Evolutionary conservation across 139 green algal species (phyloP).

Genomic region (Volvox africanus): DNA sequence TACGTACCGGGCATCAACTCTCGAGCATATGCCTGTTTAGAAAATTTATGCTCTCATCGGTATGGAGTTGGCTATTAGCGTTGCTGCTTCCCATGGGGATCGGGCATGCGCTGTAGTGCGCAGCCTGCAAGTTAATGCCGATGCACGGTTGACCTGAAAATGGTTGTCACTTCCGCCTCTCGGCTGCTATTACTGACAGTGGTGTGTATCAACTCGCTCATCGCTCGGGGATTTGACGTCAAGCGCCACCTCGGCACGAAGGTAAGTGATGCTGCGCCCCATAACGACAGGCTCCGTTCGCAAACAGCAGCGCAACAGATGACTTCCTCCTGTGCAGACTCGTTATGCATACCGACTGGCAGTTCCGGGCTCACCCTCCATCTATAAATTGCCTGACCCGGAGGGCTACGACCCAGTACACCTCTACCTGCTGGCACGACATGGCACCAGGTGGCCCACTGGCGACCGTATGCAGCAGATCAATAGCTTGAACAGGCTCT

Average conservation of each 20-base stretch:
- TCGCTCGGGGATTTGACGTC: constrained; percentile 20
- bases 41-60: too few relatives aligned
- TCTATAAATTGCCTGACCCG: constrained; percentile 56
- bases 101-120: too few relatives aligned
- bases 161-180: background rate
- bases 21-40: too few relatives aligned
- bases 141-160: background rate
- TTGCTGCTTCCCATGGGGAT: too few relatives aligned
- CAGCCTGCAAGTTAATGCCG: too few relatives aligned
- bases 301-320: background rate
- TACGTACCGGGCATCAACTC: background rate
- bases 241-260: constrained; percentile 36
- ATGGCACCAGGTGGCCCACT: constrained; percentile 62
- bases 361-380: constrained; percentile 39
- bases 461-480: constrained; percentile 53
- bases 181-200: background rate
- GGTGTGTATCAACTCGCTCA: background rate
- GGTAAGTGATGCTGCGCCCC: background rate
- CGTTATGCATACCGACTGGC: constrained; percentile 47
- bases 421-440: constrained; percentile 57
- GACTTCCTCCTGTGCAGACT: constrained; percentile 40
- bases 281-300: background rate
- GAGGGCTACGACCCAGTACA: constrained; percentile 49
- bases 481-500: constrained; percentile 44
- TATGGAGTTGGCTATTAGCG: too few relatives aligned